Conservation (phyloP, 1,284 basidiomycete genomes). For the Sanguinoderma infundibulare region DNA sequence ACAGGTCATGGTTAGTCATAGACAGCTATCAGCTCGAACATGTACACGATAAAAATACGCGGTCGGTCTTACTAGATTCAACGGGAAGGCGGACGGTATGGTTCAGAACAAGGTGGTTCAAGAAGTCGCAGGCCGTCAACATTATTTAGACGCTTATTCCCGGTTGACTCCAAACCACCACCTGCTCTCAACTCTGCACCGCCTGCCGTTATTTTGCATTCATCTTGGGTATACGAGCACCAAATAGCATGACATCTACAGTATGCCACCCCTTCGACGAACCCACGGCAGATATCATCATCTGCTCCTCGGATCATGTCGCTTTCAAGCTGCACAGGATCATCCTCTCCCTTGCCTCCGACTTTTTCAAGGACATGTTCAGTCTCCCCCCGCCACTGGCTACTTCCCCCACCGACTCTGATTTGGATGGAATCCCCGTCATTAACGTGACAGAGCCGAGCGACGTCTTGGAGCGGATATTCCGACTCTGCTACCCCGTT, state of each 20-base stretch:
- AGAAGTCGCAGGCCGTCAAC: no score
- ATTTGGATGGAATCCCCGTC: conserved; percentile 24
- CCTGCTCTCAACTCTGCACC: no score
- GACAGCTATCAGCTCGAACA: no score
- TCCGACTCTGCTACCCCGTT: conserved; percentile 33
- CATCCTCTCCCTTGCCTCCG: conserved; percentile 46
- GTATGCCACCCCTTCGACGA: conserved; percentile 14
- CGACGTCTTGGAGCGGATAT: conserved; percentile 24
- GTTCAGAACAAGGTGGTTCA: no score
- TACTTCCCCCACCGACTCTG: not conserved
- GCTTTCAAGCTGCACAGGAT: conserved; percentile 39
- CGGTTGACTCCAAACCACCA: no score
- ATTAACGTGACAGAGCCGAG: conserved; percentile 20
- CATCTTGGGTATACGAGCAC: no score
- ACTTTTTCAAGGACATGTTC: conserved; percentile 45
- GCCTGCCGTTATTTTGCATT: no score
- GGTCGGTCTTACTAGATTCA: no score
- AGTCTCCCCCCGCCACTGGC: conserved; percentile 31
- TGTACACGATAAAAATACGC: no score
- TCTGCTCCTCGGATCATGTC: conserved; percentile 43
- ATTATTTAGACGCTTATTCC: no score
- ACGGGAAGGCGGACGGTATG: no score
- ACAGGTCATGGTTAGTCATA: no score
- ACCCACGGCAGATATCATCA: conserved; percentile 23
- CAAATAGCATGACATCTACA: not conserved